Percentiles rank a stretch among this genome's conserved stretches.
Evolutionary conservation across 2,329 filamentous ascomycete genomes (phyloP).

Genomic region (Gnomoniopsis sp.): DNA sequence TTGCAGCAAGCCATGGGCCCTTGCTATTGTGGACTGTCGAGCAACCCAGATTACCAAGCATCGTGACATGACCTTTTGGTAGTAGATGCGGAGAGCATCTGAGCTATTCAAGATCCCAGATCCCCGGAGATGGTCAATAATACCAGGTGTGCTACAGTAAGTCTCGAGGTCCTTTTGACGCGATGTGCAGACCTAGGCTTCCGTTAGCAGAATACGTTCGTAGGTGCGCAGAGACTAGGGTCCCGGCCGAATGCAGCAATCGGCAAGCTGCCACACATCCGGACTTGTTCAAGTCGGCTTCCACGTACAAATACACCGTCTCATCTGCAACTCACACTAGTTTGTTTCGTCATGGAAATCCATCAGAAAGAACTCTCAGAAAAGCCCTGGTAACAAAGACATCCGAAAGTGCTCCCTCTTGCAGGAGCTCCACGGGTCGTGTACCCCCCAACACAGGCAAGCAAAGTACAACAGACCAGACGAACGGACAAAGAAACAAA

Average conservation of each 20-base stretch:
- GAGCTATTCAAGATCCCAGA: neutral
- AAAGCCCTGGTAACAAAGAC: conserved; percentile 18
- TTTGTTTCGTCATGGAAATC: conserved; percentile 8
- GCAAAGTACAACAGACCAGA: conserved; percentile 12
- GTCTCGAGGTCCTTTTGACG: conserved; percentile 6
- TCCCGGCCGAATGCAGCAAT: conserved; percentile 18
- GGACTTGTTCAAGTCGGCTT: conserved; percentile 8
- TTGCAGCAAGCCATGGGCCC: conserved; percentile 1
- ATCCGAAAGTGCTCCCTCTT: conserved; percentile 9
- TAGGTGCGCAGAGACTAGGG: conserved; percentile 7
- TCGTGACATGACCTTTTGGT: conserved; percentile 13
- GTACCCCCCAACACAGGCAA: conserved; percentile 13
- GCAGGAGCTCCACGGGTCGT: conserved; percentile 9
- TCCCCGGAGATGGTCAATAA: conserved; percentile 9
- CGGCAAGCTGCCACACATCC: conserved; percentile 17
- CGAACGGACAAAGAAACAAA: conserved; percentile 20
- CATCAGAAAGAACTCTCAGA: neutral
- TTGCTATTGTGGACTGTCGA: neutral
- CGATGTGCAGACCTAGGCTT: neutral
- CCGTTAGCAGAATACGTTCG: conserved; percentile 15
- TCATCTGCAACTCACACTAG: conserved; percentile 2
- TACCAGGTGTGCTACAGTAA: conserved; percentile 13
- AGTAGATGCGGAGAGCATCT: neutral
- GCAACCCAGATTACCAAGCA: conserved; percentile 6
- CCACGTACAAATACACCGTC: conserved; percentile 20